Evolutionary conservation across 441 rosid species (phyloP).

Genomic region (Daphne laureola): DNA sequence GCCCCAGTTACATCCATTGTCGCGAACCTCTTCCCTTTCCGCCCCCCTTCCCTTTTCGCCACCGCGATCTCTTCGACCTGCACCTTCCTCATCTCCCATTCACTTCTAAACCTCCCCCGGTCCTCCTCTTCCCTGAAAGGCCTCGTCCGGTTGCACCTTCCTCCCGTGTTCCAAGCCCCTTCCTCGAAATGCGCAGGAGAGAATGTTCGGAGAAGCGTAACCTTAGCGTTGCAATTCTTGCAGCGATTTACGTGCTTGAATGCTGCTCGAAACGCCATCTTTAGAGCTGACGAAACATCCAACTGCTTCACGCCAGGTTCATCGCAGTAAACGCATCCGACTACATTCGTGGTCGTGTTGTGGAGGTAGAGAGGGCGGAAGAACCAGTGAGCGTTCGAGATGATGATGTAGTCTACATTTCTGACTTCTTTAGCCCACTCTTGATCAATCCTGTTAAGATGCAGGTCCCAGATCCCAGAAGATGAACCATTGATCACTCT

Average conservation of each 20-base stretch:
- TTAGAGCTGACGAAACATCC: constrained; percentile 31
- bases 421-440: constrained; percentile 43
- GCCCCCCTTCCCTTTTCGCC: constrained; percentile 13
- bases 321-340: constrained; percentile 69
- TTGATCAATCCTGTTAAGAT: constrained; percentile 38
- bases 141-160: constrained; percentile 46
- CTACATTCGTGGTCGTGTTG: constrained; percentile 19
- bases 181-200: constrained; percentile 86
- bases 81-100: constrained; percentile 38
- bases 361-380: constrained; percentile 57
- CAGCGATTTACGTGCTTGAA: constrained; percentile 31
- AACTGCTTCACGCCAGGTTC: constrained; percentile 35
- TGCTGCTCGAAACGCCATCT: constrained; percentile 35
- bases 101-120: constrained; percentile 14
- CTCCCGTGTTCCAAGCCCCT: constrained; percentile 75
- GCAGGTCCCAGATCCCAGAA: constrained; percentile 38
- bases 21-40: constrained; percentile 31
- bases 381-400: constrained; percentile 82
- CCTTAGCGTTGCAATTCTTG: constrained; percentile 24
- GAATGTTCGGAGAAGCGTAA: constrained; percentile 58
- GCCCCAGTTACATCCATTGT: constrained; percentile 58
- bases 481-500: constrained; percentile 35
- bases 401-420: constrained; percentile 40
- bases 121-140: constrained; percentile 32
- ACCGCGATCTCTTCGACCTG: constrained; percentile 44